Evolutionary conservation across 257 asterid genomes (phyloP).

Genomic region (Ophiorrhiza pumila): DNA sequence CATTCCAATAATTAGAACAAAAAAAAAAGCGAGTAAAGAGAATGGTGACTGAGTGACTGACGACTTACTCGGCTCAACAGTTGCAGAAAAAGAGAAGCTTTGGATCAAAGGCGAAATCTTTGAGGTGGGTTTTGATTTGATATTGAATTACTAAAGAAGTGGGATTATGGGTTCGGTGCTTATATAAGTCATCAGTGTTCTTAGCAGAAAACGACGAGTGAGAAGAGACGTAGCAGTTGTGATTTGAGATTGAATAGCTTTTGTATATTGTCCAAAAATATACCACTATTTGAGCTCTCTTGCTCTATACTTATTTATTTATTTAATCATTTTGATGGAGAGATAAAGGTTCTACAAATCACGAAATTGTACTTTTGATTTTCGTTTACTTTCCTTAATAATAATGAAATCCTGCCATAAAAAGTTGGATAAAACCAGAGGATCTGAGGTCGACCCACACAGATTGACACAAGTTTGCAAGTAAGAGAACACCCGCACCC

Average conservation of each 20-base stretch:
- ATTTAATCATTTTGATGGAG: too few species aligned
- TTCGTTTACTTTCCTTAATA: too few species aligned
- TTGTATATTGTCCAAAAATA: neutral
- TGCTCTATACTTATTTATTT: too few species aligned
- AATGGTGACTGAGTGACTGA: neutral
- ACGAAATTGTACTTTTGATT: too few species aligned
- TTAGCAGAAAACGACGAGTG: neutral
- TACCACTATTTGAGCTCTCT: too few species aligned
- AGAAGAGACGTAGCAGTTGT: conserved; percentile 11
- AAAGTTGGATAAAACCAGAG: too few species aligned
- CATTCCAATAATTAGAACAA: neutral
- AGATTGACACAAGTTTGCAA: too few species aligned
- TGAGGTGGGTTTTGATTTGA: neutral
- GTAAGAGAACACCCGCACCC: too few species aligned
- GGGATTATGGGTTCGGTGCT: neutral
- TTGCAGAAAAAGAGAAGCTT: neutral
- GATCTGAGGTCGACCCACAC: too few species aligned
- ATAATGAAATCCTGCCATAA: too few species aligned
- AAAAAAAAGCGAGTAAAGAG: neutral
- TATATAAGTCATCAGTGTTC: too few species aligned
- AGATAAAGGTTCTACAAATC: too few species aligned
- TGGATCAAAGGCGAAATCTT: neutral
- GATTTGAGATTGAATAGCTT: neutral
- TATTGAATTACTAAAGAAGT: neutral
- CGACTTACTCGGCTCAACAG: neutral